A percentile compares a stretch with the other conserved stretches of the same genome.
phyloP scores from a whole-genome alignment of 371 early-diverging fungal genomes.

The Mucor racemosus region DNA sequence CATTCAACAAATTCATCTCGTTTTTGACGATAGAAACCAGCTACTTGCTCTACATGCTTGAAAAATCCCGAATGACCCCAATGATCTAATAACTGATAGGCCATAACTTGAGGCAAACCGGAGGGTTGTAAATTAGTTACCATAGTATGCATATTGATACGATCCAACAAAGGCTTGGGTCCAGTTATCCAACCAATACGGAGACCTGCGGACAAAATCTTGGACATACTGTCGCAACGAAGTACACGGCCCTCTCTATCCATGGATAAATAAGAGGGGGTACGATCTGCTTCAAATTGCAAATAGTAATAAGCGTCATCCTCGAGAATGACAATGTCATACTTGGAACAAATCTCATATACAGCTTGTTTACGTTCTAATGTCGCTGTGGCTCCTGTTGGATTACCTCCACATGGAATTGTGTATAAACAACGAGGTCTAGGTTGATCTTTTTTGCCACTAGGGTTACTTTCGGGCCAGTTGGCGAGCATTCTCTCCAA shows the following conservation, averaged over 20 bases:
- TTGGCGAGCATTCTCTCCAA: slow-evolving; percentile 53
- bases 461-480: slow-evolving; percentile 48
- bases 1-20: slow-evolving; percentile 64
- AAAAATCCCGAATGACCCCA: slow-evolving; percentile 75
- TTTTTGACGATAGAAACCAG: slow-evolving; percentile 65
- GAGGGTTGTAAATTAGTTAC: slow-evolving; percentile 79
- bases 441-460: slow-evolving; percentile 38
- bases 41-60: slow-evolving; percentile 62
- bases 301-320: slow-evolving; percentile 86
- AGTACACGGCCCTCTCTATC: slow-evolving; percentile 82
- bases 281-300: slow-evolving; percentile 44
- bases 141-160: slow-evolving; percentile 76
- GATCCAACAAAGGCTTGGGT: slow-evolving; percentile 65
- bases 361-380: slow-evolving; percentile 66
- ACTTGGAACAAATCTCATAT: slow-evolving; percentile 60
- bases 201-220: slow-evolving; percentile 78
- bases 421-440: slow-evolving; percentile 56
- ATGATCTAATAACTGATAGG: slow-evolving; percentile 57
- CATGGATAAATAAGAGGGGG: slow-evolving; percentile 76
- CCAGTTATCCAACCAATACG: slow-evolving; percentile 85
- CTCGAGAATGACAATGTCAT: slow-evolving; percentile 72
- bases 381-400: slow-evolving; percentile 69
- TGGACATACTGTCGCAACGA: slow-evolving; percentile 84
- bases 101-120: slow-evolving; percentile 72
- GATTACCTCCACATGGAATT: slow-evolving; percentile 77